Evolutionary conservation across 2,329 filamentous ascomycete species (phyloP), one percentile per base, ranked within the genome.

Genomic region (Laburnicola sp.): DNA sequence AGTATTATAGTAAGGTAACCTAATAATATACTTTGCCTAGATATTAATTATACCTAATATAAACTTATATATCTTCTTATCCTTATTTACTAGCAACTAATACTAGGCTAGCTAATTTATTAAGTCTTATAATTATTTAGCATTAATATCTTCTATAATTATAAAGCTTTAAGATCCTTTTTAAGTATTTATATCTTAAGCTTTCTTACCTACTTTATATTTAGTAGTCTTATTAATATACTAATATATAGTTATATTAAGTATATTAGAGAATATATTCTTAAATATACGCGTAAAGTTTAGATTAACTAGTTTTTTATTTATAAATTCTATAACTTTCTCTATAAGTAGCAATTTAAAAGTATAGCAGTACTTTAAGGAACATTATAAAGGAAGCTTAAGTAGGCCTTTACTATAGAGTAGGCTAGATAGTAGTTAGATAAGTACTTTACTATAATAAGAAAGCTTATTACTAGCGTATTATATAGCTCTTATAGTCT

Each of bases 1-100:
- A 16, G 94, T 94, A 72, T 99, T 97, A 80, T 94, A 99, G 76
- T 97, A 99, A 0, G 94, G 94, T 1, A 88, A 91, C 65, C 90
- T 84, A 56, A 97, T 96, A 35, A 99, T 89, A 66, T 91, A 97
- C 72, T 97, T 93, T n/a, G 89, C 83, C 74, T 99, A 94, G 0
- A 93, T 97, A 71, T 96, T 96, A 75, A 97, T 96, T 36, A 93
- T 93, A 21, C 94, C 94, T 1, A 95, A 78, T 26, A 97, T 91
- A 46, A 99, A 77, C 56, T 82, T 86, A 68, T 87, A 84, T 44
- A 99, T 86, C 35, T 81, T 82, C 32, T 84, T 82, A 66, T 97
- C 92, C 57, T 90, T 89, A 65, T 86, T 89, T 2, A 92, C 88
- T 25, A 99, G 78, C 0, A 83, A 77, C 68, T 97, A 93, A 68